Conservation (phyloP, 495 filamentous ascomycete genomes). For the Aspergillus sclerotioniger region DNA sequence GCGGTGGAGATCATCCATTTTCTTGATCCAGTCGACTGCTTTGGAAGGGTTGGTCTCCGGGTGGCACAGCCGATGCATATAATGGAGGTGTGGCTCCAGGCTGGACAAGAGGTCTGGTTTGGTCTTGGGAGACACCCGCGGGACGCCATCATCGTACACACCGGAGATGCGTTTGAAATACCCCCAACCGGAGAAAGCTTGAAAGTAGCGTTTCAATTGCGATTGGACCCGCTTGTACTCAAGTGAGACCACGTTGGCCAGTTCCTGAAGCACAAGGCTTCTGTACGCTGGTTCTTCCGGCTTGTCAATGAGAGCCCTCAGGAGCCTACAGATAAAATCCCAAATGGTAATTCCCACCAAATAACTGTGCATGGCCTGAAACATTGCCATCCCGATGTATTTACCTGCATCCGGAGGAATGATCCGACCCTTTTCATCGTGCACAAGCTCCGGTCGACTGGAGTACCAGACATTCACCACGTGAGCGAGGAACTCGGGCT, state of each 20-base stretch:
- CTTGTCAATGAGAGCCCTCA: constrained; percentile 21
- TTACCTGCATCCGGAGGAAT: constrained; percentile 24
- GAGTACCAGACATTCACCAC: constrained; percentile 31
- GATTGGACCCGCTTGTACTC: constrained; percentile 31
- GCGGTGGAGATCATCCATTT: not conserved
- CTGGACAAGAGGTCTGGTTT: constrained; percentile 26
- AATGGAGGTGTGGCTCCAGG: constrained; percentile 25
- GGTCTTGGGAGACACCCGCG: constrained; percentile 28
- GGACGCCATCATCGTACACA: constrained; percentile 27
- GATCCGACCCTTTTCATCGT: constrained; percentile 31
- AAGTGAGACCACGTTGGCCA: constrained; percentile 35
- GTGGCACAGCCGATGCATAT: constrained; percentile 22
- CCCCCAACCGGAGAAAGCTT: constrained; percentile 20
- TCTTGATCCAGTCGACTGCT: constrained; percentile 5
- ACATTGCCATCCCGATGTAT: constrained; percentile 29
- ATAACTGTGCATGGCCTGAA: constrained; percentile 33
- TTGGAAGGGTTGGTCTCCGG: not conserved
- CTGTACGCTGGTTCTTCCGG: constrained; percentile 21
- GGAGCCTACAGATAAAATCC: constrained; percentile 32
- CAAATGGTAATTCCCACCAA: constrained; percentile 30
- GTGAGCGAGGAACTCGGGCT: constrained; percentile 30
- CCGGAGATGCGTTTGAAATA: constrained; percentile 33
- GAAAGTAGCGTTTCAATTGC: constrained; percentile 29
- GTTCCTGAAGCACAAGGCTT: constrained; percentile 32
- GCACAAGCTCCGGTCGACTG: constrained; percentile 31